Base-by-base conservation (phyloP, 2,329 filamentous ascomycete genomes). In the Cladophialophora immunda region DNA sequence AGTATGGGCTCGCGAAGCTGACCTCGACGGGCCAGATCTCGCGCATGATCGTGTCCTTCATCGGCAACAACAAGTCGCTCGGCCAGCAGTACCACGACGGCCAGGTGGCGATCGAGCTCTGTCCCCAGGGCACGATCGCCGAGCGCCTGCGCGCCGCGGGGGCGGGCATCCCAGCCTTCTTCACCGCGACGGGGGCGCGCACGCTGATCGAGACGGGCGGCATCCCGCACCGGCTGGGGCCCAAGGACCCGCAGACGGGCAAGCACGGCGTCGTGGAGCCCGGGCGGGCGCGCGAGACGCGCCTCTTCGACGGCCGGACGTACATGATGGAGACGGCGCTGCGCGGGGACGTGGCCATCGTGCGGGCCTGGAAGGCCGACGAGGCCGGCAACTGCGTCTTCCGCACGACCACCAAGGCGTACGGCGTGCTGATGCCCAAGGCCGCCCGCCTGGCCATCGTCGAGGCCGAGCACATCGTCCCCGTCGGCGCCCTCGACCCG, bases 21-120 rank as follows among this genome's bases (percentile, higher is more conserved):
- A 86, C 90, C 0, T 85, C 88, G 64, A 86, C 87, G 0, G 90
- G 90, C 13, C 91, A 93, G 73, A 84, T 94, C 38, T 84, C 87
- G 67, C 88, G 90, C 67, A 86, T 94, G 77, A 88, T 93, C 68
- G 83, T 92, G 25, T 92, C 90, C 5, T 94, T 91, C 70, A 85
- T 94, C 15, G 92, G 92, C 8, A 88, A 90, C 70, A 94, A 94
- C 79, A 94, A 96, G 84, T 92, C 91, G 5, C 92, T 97, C 68
- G 94, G 97, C 83, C 85, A 86, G 77, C 95, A 94, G 89, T 97
- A 97, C 78, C 84, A 97, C 62, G 91, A 88, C 2, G 94, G 94
- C 65, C 86, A 96, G 78, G 89, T 97, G 63, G 92, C 96, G 79
- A 87, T 97, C 54, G 94, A 97, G 81, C 87, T 97, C 71, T 96